Base-by-base conservation (phyloP, 1,284 basidiomycete genomes). In the Schizophyllum commune region DNA sequence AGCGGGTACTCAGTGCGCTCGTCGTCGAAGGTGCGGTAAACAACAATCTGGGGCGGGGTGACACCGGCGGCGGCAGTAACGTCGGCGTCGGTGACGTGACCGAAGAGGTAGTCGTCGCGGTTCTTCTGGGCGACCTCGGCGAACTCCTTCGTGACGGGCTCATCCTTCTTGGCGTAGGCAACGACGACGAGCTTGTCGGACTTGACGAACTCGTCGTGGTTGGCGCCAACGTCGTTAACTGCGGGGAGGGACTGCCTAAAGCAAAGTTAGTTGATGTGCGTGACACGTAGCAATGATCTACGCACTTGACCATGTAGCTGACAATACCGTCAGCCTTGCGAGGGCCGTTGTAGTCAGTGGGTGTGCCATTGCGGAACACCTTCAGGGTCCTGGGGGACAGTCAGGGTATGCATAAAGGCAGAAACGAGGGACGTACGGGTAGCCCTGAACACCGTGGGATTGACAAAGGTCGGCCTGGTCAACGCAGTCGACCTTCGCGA, bases 401-500 rank as follows among this genome's bases (percentile, higher is more conserved):
- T 57, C 19, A 65, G 68, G 58, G 60, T 56, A 58, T 33, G 34
- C 39, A 11, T 20, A 7, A 7, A 56, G 34, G 34, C n/a, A 61
- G 13, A 54, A 52, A 21, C n/a, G 59, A 22, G 21, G 32, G 32
- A 79, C 91, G 68, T 70, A 94, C 92, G 95, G 95, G 78, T 97
- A 98, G 52, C 97, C 96, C 71, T 87, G 84, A 58, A 99, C 84
- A 56, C 87, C 92, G 65, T 95, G 88, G 61, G 83, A 71, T 71
- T 90, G 86, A 77, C 95, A 98, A 55, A 97, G 82, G 61, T 94
- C 91, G 21, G 88, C 84, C 69, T 96, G 79, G 65, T 92, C 91
- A 58, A 96, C 94, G 75, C 94, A 98, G 79, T 97, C 94, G 63
- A 95, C 94, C 76, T 99, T 98, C 67, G 95, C 96, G 60, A 99